Conservation (phyloP, 2,329 filamentous ascomycete species). For the Cadophora sp. region DNA sequence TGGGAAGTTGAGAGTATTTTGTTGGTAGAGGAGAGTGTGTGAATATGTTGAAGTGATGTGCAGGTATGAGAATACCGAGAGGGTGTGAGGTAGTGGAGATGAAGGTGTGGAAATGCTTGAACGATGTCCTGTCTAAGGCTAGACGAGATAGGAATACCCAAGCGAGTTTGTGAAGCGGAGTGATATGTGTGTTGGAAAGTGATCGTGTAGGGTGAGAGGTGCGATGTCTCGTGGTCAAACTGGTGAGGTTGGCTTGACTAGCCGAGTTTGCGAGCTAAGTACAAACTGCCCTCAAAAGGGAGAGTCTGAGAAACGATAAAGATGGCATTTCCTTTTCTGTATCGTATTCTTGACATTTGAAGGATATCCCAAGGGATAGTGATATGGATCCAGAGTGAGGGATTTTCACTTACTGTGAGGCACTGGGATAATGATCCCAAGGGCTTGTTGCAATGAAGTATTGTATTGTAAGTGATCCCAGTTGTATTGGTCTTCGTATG, state of each 20-base stretch:
- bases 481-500: no score
- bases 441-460: neutral
- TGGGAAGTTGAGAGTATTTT: neutral
- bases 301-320: neutral
- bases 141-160: neutral
- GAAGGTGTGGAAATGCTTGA: neutral
- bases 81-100: neutral
- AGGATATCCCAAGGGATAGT: no score
- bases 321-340: neutral
- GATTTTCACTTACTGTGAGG: neutral
- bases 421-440: neutral
- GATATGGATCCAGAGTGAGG: neutral
- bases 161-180: neutral
- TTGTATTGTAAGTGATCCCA: neutral
- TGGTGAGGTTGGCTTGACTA: neutral
- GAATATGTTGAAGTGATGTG: constrained; percentile 1
- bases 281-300: neutral
- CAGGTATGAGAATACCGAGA: neutral
- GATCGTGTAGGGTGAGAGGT: neutral
- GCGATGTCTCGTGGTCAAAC: neutral
- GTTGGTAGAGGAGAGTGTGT: neutral
- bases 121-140: neutral
- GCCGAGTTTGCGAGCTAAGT: neutral
- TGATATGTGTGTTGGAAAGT: neutral
- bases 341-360: neutral